Conservation (phyloP, 75 land plant genomes). For the Cunninghamia lanceolata region DNA sequence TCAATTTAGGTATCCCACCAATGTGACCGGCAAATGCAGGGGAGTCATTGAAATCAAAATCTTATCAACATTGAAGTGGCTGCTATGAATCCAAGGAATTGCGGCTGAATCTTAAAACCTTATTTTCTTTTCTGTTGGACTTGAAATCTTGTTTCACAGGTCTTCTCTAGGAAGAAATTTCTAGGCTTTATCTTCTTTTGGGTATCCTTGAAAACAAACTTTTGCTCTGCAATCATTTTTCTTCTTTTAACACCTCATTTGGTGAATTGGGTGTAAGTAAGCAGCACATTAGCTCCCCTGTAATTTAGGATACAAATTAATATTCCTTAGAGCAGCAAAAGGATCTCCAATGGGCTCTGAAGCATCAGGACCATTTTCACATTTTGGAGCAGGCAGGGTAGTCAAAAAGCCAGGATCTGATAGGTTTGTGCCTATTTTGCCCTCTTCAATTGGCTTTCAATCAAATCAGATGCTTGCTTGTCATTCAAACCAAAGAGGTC, state of each 20-base stretch:
- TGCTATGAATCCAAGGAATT: background rate
- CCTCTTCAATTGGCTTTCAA: background rate
- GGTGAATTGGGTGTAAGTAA: constrained; percentile 3
- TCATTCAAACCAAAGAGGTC: background rate
- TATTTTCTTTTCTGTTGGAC: background rate
- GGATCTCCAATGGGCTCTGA: background rate
- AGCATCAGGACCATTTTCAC: background rate
- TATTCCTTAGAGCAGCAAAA: background rate
- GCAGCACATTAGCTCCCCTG: background rate
- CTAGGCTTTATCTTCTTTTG: background rate
- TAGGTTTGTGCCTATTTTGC: background rate
- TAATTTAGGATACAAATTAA: background rate
- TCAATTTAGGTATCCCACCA: background rate
- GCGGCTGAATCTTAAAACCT: background rate
- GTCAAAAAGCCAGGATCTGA: background rate
- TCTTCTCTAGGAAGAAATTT: background rate
- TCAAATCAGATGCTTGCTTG: constrained; percentile 2
- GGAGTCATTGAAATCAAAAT: background rate
- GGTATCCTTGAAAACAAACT: background rate
- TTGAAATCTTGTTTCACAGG: background rate
- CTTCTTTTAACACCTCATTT: background rate
- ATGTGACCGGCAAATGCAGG: background rate
- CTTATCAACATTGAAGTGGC: background rate
- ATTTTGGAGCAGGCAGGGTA: background rate
- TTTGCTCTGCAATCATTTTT: background rate